phyloP scores from a whole-genome alignment of 176 grass and related monocot genomes.

The Aegilops sharonensis region DNA sequence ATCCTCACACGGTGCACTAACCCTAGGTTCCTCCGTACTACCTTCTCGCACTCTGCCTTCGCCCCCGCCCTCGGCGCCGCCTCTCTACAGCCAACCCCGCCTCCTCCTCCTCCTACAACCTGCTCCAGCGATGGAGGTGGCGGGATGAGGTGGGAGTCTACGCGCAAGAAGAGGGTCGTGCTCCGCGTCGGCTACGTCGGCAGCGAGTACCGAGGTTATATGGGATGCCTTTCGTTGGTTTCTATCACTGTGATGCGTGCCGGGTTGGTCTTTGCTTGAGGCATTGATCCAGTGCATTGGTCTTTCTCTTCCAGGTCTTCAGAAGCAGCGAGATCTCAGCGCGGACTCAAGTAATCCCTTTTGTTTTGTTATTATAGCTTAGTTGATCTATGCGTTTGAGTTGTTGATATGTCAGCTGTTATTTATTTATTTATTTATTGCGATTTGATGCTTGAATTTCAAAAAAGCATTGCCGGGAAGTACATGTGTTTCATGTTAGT shows the following conservation, averaged over 20 bases:
- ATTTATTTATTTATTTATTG: not conserved
- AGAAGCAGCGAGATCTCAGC: conserved; percentile 64
- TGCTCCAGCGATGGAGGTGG: conserved; percentile 4
- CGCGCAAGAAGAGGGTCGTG: conserved; percentile 87
- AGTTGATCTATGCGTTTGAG: not conserved
- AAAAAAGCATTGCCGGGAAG: not conserved
- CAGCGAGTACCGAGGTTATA: conserved; percentile 77
- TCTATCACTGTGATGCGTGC: not conserved
- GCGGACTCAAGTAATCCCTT: conserved; percentile 61
- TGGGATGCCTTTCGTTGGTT: not conserved
- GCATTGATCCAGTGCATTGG: not conserved
- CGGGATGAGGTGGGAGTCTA: conserved; percentile 66
- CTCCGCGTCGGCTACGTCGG: conserved; percentile 85
- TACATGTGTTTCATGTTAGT: not conserved
- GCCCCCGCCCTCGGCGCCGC: not conserved
- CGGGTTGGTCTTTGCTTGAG: not conserved
- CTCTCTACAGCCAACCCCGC: not conserved
- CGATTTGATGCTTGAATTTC: not conserved
- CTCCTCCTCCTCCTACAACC: conserved; percentile 2
- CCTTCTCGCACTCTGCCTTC: conserved; percentile 18
- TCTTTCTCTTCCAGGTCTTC: conserved; percentile 61
- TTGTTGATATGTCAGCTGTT: not conserved
- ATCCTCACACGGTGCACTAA: conserved; percentile 22
- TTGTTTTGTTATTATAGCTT: not conserved
- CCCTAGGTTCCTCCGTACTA: conserved; percentile 34